Percentiles rank a stretch among this genome's conserved stretches.
phyloP scores from a whole-genome alignment of 2,329 filamentous ascomycete genomes.

The Daldinia eschscholtzii region DNA sequence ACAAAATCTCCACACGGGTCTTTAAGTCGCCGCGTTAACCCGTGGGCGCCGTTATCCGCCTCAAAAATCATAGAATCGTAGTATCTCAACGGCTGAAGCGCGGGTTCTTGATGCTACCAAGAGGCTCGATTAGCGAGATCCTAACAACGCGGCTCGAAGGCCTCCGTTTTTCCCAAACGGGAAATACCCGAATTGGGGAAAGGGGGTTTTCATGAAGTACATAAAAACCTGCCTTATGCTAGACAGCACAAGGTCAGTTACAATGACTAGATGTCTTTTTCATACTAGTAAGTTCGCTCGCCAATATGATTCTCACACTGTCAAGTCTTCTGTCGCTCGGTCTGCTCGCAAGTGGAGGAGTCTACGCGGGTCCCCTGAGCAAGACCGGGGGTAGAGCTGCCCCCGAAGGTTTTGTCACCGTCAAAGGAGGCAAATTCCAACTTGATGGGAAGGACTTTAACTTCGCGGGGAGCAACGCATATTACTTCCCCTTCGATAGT shows the following conservation, averaged over 20 bases:
- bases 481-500: constrained; percentile 68
- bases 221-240: constrained; percentile 15
- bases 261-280: background rate
- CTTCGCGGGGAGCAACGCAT: constrained; percentile 69
- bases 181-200: constrained; percentile 25
- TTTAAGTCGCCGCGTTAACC: background rate
- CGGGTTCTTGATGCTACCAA: constrained; percentile 26
- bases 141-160: constrained; percentile 27
- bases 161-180: constrained; percentile 31
- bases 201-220: constrained; percentile 11
- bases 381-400: constrained; percentile 15
- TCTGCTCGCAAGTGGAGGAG: constrained; percentile 29
- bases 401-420: constrained; percentile 61
- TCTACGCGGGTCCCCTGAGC: constrained; percentile 30
- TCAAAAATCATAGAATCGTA: background rate
- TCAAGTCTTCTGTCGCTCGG: constrained; percentile 29
- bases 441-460: constrained; percentile 68
- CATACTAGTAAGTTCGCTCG: background rate
- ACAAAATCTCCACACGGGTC: background rate
- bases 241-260: background rate
- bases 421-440: constrained; percentile 63
- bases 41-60: background rate
- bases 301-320: constrained; percentile 28
- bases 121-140: constrained; percentile 31
- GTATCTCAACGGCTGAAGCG: background rate